phyloP scores from a whole-genome alignment of 2,329 filamentous ascomycete species.

The Davidsoniella australis region DNA sequence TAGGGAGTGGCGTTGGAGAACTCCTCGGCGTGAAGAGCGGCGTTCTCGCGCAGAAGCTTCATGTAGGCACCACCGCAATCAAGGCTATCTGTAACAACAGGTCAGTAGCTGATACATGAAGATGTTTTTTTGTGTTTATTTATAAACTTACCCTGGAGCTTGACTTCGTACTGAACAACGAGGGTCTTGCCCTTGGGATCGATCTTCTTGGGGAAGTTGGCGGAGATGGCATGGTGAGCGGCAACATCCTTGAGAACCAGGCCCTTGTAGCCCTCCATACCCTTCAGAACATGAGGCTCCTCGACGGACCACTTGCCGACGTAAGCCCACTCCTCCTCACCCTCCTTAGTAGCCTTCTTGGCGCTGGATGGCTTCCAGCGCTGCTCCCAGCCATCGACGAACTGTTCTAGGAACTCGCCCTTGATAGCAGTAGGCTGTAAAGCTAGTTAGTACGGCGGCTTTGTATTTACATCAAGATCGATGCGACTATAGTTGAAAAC shows the following conservation, averaged over 20 bases:
- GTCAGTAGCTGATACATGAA: not conserved
- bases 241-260: slow-evolving; percentile 96
- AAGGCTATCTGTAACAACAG: slow-evolving; percentile 50
- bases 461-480: not conserved
- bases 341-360: slow-evolving; percentile 72
- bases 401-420: slow-evolving; percentile 94
- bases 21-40: slow-evolving; percentile 89
- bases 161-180: slow-evolving; percentile 97
- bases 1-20: slow-evolving; percentile 96
- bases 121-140: no score
- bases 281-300: slow-evolving; percentile 79
- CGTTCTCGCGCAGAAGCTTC: slow-evolving; percentile 97
- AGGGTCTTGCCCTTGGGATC: slow-evolving; percentile 95
- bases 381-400: slow-evolving; percentile 87
- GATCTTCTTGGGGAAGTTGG: slow-evolving; percentile 93
- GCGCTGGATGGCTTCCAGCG: slow-evolving; percentile 91
- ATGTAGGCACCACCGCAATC: slow-evolving; percentile 98
- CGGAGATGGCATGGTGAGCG: slow-evolving; percentile 96
- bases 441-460: not conserved
- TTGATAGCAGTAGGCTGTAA: slow-evolving; percentile 68
- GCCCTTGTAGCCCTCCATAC: slow-evolving; percentile 88
- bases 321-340: slow-evolving; percentile 84
- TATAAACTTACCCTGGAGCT: slow-evolving; percentile 71
- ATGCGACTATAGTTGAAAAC: slow-evolving; percentile 21
- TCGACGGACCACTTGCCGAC: slow-evolving; percentile 94